Conservation (phyloP, 73 alveolate genomes). For the Paraurostyla sp. region DNA sequence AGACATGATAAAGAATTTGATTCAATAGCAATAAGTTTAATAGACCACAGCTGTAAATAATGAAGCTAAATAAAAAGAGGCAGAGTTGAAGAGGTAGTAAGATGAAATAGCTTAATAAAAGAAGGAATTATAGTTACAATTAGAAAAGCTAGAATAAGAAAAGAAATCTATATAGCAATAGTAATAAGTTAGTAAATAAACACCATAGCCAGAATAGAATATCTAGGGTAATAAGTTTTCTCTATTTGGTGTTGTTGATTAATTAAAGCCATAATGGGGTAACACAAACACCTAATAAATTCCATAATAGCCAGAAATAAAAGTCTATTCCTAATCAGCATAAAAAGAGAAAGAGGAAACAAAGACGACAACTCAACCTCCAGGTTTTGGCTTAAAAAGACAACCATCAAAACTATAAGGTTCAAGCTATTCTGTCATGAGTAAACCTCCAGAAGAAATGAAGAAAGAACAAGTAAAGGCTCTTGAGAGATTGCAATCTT, state of each 20-base stretch:
- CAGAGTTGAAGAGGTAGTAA: not conserved
- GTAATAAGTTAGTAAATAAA: not conserved
- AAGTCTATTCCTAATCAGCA: too few relatives aligned
- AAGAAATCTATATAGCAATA: not conserved
- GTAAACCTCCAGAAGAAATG: slow-evolving; percentile 25
- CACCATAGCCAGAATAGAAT: too few relatives aligned
- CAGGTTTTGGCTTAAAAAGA: not conserved
- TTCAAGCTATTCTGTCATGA: not conserved
- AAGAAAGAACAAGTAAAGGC: not conserved
- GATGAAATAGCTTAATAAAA: not conserved
- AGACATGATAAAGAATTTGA: slow-evolving; percentile 10
- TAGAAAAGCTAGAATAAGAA: slow-evolving; percentile 9
- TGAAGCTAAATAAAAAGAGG: not conserved
- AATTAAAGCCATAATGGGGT: slow-evolving; percentile 14
- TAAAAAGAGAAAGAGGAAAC: not conserved
- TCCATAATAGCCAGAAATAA: too few relatives aligned
- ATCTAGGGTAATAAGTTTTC: not conserved
- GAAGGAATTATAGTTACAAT: not conserved
- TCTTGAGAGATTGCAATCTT: slow-evolving; percentile 16
- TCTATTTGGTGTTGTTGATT: not conserved
- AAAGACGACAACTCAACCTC: not conserved
- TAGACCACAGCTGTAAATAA: too few relatives aligned
- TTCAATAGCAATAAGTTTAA: not conserved
- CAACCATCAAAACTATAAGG: not conserved
- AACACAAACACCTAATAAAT: too few relatives aligned